Conservation (phyloP, 495 filamentous ascomycete genomes). For the Gamarada debralockiae region DNA sequence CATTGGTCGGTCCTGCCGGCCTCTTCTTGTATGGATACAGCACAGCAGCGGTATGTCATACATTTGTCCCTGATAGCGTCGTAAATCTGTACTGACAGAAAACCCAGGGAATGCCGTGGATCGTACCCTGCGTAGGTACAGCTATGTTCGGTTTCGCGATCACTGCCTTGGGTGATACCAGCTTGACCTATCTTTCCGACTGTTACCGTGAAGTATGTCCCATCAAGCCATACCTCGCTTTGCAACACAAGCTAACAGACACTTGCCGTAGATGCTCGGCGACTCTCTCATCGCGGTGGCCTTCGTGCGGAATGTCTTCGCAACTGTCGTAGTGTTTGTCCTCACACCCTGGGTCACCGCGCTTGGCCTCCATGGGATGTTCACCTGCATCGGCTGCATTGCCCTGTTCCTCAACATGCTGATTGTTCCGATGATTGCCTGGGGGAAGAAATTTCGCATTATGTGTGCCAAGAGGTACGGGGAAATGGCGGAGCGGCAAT, state of each 20-base stretch:
- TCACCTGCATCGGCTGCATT: slow-evolving; percentile 24
- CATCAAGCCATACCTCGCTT: not conserved
- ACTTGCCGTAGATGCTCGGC: slow-evolving; percentile 27
- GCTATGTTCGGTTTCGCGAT: slow-evolving; percentile 29
- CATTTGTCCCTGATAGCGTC: too few relatives aligned
- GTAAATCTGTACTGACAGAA: slow-evolving; percentile 17
- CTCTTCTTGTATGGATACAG: slow-evolving; percentile 35
- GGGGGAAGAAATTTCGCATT: too few relatives aligned
- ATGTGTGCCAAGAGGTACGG: too few relatives aligned
- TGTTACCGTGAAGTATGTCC: slow-evolving; percentile 32
- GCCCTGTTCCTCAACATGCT: too few relatives aligned
- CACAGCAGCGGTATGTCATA: not conserved
- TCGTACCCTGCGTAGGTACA: slow-evolving; percentile 27
- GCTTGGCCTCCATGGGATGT: slow-evolving; percentile 30
- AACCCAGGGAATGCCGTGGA: slow-evolving; percentile 28
- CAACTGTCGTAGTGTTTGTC: slow-evolving; percentile 30
- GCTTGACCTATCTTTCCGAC: slow-evolving; percentile 34
- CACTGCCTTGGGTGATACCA: slow-evolving; percentile 23
- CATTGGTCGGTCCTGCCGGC: slow-evolving; percentile 24
- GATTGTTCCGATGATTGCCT: too few relatives aligned
- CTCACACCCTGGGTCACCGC: slow-evolving; percentile 31
- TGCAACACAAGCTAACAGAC: not conserved
- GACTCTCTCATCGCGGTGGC: slow-evolving; percentile 33
- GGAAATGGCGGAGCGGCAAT: too few relatives aligned
- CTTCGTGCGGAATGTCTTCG: slow-evolving; percentile 32